These are phyloP conservation scores for Schizosaccharomyces japonicus DNA, from an alignment of 805 yeast genomes.

Conservation along the genomic window DNA sequence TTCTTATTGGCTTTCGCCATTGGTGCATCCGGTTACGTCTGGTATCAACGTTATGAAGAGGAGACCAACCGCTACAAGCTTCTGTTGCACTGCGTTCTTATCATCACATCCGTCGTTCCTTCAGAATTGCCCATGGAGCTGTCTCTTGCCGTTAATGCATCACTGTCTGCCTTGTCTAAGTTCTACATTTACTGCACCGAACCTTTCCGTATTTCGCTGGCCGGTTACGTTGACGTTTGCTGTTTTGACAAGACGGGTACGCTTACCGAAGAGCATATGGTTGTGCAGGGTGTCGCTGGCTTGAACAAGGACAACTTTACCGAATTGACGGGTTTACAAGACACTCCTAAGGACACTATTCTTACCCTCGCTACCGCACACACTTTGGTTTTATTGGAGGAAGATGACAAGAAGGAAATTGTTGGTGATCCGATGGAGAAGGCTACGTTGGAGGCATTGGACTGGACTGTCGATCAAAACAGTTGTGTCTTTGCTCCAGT, in stretches of 20 bases:
- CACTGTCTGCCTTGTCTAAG: constrained; percentile 69
- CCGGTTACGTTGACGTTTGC: constrained; percentile 94
- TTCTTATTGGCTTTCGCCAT: constrained; percentile 77
- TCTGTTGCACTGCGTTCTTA: constrained; percentile 82
- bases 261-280: constrained; percentile 84
- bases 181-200: constrained; percentile 87
- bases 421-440: constrained; percentile 99
- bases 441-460: constrained; percentile 70
- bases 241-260: constrained; percentile 98
- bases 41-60: constrained; percentile 91
- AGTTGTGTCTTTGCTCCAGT: constrained; percentile 9
- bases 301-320: constrained; percentile 20
- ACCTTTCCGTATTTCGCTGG: constrained; percentile 91
- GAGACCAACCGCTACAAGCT: constrained; percentile 87
- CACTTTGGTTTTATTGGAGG: constrained; percentile 80
- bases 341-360: constrained; percentile 46
- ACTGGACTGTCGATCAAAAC: constrained; percentile 61
- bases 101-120: constrained; percentile 91
- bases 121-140: constrained; percentile 98
- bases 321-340: constrained; percentile 27
- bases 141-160: constrained; percentile 90
- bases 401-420: constrained; percentile 46
- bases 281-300: constrained; percentile 90
- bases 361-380: constrained; percentile 81
- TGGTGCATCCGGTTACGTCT: constrained; percentile 90